phyloP scores from a whole-genome alignment of 208 protist species.

The Trichomonas tenax region DNA sequence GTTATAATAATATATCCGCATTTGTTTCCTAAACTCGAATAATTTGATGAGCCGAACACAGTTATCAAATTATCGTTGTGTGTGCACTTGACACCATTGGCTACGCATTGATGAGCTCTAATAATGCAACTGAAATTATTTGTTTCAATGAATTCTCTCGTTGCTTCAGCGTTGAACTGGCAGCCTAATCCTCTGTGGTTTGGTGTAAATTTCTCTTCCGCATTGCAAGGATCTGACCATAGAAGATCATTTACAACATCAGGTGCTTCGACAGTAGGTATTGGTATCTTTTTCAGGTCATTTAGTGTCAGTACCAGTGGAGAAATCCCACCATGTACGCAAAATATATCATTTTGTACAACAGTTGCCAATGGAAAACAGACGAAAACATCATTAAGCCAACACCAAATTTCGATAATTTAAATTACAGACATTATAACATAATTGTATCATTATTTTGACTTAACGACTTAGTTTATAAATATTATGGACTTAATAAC shows the following conservation, averaged over 20 bases:
- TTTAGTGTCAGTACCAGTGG: constrained; percentile 55
- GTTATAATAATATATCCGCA: not conserved
- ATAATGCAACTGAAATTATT: not conserved
- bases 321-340: constrained; percentile 64
- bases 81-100: not conserved
- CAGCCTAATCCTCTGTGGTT: not conserved
- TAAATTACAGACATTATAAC: no score
- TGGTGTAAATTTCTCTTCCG: not conserved
- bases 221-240: not conserved
- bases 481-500: no score
- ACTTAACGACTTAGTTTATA: no score
- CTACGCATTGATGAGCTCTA: not conserved
- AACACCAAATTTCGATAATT: constrained; percentile 60
- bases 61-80: not conserved
- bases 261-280: not conserved
- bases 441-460: no score
- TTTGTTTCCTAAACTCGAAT: not conserved
- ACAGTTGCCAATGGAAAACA: constrained; percentile 60
- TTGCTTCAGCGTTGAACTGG: not conserved
- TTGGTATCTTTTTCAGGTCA: constrained; percentile 45
- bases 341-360: constrained; percentile 46
- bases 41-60: not conserved
- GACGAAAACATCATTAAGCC: constrained; percentile 63
- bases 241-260: not conserved
- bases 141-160: not conserved